These are phyloP conservation scores for Scytalidium lignicola DNA, from an alignment of 2,329 filamentous ascomycete species.

Conservation along the genomic window DNA sequence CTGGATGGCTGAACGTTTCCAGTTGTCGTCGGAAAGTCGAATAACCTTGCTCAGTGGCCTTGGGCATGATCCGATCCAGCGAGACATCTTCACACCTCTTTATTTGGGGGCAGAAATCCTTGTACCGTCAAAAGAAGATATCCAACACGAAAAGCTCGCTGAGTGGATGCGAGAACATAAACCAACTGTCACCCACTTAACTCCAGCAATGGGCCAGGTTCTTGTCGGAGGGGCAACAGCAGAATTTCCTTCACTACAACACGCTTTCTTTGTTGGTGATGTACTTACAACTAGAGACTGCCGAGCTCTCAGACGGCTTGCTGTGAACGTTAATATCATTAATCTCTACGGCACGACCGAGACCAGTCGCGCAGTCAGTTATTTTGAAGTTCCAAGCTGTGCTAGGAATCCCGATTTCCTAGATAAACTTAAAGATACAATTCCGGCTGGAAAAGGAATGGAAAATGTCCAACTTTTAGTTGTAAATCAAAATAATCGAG, in stretches of 20 bases:
- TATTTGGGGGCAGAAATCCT: constrained; percentile 79
- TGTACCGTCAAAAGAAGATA: constrained; percentile 75
- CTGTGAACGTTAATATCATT: constrained; percentile 67
- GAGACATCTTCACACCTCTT: constrained; percentile 84
- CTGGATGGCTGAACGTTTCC: constrained; percentile 88
- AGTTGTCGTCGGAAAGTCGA: constrained; percentile 64
- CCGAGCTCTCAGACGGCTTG: constrained; percentile 67
- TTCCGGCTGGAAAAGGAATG: constrained; percentile 84
- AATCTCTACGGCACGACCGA: constrained; percentile 92
- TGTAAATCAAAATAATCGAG: constrained; percentile 62
- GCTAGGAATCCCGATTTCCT: constrained; percentile 59
- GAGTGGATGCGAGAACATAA: constrained; percentile 80
- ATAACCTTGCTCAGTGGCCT: too few species aligned
- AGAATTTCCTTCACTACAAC: constrained; percentile 69
- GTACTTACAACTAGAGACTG: constrained; percentile 83
- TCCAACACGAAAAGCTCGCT: constrained; percentile 76
- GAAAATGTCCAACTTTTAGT: constrained; percentile 83
- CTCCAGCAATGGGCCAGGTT: constrained; percentile 95
- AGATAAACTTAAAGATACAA: constrained; percentile 64
- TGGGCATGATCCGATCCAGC: constrained; percentile 65
- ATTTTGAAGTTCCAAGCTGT: constrained; percentile 69
- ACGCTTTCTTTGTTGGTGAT: constrained; percentile 89
- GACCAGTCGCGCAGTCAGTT: constrained; percentile 75
- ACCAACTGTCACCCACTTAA: constrained; percentile 80
- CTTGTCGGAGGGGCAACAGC: constrained; percentile 78